Evolutionary conservation across 108 stramenopile species (phyloP), one percentile per base, ranked within the genome.

Genomic region (Cyclotella sp.): DNA sequence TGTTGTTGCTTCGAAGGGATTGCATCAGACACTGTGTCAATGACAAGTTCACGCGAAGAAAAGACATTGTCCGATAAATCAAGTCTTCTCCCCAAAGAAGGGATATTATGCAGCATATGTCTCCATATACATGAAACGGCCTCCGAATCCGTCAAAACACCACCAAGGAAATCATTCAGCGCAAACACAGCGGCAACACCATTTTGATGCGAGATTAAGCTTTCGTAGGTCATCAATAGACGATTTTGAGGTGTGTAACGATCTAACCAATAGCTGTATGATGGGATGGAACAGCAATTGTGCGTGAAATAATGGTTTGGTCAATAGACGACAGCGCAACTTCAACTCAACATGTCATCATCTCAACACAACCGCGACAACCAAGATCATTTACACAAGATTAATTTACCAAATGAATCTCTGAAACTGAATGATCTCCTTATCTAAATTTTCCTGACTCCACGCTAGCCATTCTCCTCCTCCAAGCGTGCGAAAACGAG

Each of bases 201-300:
- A 26, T 27, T 64, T 64, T 64, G 63, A 45, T 64, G 43, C 1
- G 9, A 12, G 28, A 11, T 24, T 14, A 64, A 27, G 22, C 63
- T 45, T 24, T 64, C 63, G 13, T 47, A 21, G 3, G 18, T 44
- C 3, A 64, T 0, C 5, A 64, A 12, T 0, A 64, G 44, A 0
- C 63, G 63, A 46, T 64, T 44, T 22, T 45, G 63, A 29, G 63
- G 63, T 27, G 63, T 64, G 22, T 47, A 26, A 13, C 44, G 22
- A 46, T 64, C 63, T 26, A 64, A 27, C 63, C 63, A 64, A 24
- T 64, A 64, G 63, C 63, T 64, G 45, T 7, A 45, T 14, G 57
- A 58, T 21, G 22, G 13, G 26, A 21, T 21, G 6, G 19, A 16
- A 58, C 3, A 28, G 22, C 22, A 28, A n/a, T n/a, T n/a, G n/a